phyloP scores from a whole-genome alignment of 2,329 filamentous ascomycete species.

The Trichocomaceae sp. region DNA sequence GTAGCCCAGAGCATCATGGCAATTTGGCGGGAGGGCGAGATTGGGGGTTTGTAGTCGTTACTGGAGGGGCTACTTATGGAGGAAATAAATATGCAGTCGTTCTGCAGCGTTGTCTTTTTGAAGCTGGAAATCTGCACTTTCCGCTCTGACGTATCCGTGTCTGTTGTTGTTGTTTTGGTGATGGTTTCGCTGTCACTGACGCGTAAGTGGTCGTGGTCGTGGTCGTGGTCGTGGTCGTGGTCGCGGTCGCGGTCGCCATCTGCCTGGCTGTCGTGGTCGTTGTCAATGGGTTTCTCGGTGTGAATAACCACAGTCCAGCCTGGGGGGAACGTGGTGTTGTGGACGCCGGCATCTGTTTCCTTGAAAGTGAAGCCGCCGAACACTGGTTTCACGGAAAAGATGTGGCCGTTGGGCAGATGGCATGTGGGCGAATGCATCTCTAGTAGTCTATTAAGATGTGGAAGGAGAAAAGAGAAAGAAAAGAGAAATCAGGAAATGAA shows the following conservation, averaged over 20 bases:
- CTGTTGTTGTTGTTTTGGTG: not conserved
- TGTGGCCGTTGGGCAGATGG: slow-evolving; percentile 81
- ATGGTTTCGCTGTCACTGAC: not conserved
- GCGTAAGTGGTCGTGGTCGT: not conserved
- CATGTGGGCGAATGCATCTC: slow-evolving; percentile 19
- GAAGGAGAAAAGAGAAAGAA: not conserved
- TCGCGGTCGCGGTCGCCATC: slow-evolving; percentile 20
- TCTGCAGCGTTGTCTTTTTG: slow-evolving; percentile 64
- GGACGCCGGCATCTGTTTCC: slow-evolving; percentile 63
- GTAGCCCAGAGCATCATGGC: slow-evolving; percentile 97
- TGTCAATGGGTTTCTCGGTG: slow-evolving; percentile 48
- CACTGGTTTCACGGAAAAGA: slow-evolving; percentile 71
- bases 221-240: slow-evolving; percentile 22
- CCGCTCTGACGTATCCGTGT: slow-evolving; percentile 11
- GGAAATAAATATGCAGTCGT: slow-evolving; percentile 84
- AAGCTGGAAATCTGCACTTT: slow-evolving; percentile 50
- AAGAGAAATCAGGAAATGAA: not conserved
- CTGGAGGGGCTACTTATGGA: slow-evolving; percentile 79
- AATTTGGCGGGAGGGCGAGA: slow-evolving; percentile 78
- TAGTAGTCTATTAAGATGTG: not conserved
- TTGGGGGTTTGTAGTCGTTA: slow-evolving; percentile 70
- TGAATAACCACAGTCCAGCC: slow-evolving; percentile 88
- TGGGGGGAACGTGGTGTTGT: slow-evolving; percentile 61
- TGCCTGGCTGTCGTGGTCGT: slow-evolving; percentile 25
- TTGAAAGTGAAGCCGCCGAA: slow-evolving; percentile 93